Evolutionary conservation across 208 protist species (phyloP).

Genomic region (Leptomonas pyrrhocoris): DNA sequence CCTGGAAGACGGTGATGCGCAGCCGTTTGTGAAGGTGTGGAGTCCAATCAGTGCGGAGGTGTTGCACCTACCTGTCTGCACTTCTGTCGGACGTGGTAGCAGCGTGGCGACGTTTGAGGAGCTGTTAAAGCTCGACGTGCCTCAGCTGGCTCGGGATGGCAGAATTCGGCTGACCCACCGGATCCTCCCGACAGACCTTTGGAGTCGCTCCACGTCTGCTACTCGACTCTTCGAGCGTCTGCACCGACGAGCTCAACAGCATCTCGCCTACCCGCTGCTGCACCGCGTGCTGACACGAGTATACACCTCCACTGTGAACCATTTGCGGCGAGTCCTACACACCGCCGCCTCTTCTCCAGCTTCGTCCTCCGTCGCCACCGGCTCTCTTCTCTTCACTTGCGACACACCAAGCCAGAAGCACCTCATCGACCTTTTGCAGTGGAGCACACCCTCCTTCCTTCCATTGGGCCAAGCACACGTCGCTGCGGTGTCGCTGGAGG

Average conservation of each 20-base stretch:
- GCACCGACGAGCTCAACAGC: conserved; percentile 4
- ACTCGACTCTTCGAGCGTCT: neutral
- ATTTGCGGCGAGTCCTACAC: conserved; percentile 8
- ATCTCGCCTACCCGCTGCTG: conserved; percentile 27
- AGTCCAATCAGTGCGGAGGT: conserved; percentile 43
- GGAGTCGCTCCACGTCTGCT: neutral
- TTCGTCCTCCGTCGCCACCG: neutral
- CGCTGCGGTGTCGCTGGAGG: conserved; percentile 32
- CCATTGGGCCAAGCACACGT: conserved; percentile 7
- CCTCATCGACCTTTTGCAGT: conserved; percentile 15
- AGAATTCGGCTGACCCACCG: conserved; percentile 26
- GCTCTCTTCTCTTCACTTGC: conserved; percentile 22
- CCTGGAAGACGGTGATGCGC: neutral
- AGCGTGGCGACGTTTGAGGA: conserved; percentile 5
- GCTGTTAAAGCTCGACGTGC: conserved; percentile 7
- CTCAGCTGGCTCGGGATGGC: conserved; percentile 13
- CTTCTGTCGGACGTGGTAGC: conserved; percentile 10
- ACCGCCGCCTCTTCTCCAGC: neutral
- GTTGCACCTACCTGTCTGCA: conserved; percentile 26
- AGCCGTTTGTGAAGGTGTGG: conserved; percentile 36
- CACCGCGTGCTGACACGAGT: conserved; percentile 16
- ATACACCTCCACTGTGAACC: conserved; percentile 8
- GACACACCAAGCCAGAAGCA: conserved; percentile 25
- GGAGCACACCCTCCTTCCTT: conserved; percentile 14
- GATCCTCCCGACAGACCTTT: conserved; percentile 1